These are phyloP conservation scores for Populus hybrid DNA, from an alignment of 441 rosid species.

Conservation along the genomic window DNA sequence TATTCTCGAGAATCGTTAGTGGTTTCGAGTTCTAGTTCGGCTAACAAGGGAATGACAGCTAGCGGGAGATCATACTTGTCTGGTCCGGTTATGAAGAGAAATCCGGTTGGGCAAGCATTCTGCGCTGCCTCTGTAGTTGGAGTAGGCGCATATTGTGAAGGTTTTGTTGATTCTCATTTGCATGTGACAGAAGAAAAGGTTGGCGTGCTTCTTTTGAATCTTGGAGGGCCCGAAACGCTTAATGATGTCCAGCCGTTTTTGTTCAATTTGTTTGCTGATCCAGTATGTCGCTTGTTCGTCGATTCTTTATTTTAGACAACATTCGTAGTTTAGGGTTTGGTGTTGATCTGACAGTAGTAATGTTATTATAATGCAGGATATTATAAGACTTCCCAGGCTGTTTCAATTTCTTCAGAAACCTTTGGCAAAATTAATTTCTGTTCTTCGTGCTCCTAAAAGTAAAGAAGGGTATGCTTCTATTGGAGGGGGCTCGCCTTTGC, in stretches of 20 bases:
- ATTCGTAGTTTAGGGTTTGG: background rate
- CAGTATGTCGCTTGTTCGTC: constrained; percentile 44
- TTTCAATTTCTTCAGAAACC: too few relatives aligned
- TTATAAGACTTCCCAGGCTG: too few relatives aligned
- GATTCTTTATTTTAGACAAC: background rate
- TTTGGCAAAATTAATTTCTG: too few relatives aligned
- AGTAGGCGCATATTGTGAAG: constrained; percentile 37
- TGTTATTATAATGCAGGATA: constrained; percentile 38
- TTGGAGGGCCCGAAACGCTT: constrained; percentile 96
- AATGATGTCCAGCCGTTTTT: constrained; percentile 87
- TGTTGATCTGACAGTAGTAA: background rate
- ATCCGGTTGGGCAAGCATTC: constrained; percentile 32
- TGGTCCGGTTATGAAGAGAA: constrained; percentile 33
- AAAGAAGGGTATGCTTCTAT: too few relatives aligned
- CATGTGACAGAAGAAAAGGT: background rate
- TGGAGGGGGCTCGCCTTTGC: constrained; percentile 86
- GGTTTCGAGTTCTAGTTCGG: constrained; percentile 16
- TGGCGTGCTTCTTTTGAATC: constrained; percentile 20
- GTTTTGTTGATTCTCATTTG: background rate
- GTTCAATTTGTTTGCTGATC: constrained; percentile 94
- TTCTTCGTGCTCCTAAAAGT: too few relatives aligned
- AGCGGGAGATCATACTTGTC: constrained; percentile 16
- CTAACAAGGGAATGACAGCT: constrained; percentile 17
- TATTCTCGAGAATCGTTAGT: constrained; percentile 21
- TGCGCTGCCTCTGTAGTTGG: constrained; percentile 34